Evolutionary conservation across 768 basidiomycete genomes (phyloP).

Genomic region (Candolleomyces efflorescens): DNA sequence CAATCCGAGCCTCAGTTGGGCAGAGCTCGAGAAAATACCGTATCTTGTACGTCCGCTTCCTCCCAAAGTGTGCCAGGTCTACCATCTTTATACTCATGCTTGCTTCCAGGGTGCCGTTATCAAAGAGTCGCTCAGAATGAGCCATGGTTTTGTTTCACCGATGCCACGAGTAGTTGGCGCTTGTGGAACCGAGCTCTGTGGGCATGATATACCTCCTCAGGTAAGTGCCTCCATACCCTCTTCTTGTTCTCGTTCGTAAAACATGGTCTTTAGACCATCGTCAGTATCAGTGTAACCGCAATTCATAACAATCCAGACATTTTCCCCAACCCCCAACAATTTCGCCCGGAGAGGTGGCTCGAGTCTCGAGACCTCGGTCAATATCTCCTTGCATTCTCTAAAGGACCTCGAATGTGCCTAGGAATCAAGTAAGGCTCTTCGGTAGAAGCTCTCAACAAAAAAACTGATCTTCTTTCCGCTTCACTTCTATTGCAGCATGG

Average conservation of each 20-base stretch:
- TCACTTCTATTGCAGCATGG: conserved; percentile 26
- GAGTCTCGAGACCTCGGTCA: conserved; percentile 27
- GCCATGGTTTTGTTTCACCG: conserved; percentile 37
- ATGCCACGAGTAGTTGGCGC: conserved; percentile 39
- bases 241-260: neutral
- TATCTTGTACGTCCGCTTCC: conserved; percentile 31
- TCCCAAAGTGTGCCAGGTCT: no score
- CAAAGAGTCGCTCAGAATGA: conserved; percentile 43
- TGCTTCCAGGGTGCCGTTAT: conserved; percentile 38
- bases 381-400: conserved; percentile 39
- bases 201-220: conserved; percentile 31
- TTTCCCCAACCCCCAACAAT: conserved; percentile 33
- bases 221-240: conserved; percentile 21
- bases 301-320: conserved; percentile 34
- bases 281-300: conserved; percentile 34
- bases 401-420: conserved; percentile 40
- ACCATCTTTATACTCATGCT: neutral
- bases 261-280: conserved; percentile 29
- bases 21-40: conserved; percentile 34
- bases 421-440: conserved; percentile 34
- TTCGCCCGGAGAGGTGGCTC: conserved; percentile 42
- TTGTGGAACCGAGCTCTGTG: conserved; percentile 28
- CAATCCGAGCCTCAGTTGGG: conserved; percentile 19
- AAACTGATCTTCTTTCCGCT: neutral
- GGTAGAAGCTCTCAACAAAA: neutral